Evolutionary conservation across 2,329 filamentous ascomycete genomes (phyloP).

Genomic region (Fusarium fracticaudum): DNA sequence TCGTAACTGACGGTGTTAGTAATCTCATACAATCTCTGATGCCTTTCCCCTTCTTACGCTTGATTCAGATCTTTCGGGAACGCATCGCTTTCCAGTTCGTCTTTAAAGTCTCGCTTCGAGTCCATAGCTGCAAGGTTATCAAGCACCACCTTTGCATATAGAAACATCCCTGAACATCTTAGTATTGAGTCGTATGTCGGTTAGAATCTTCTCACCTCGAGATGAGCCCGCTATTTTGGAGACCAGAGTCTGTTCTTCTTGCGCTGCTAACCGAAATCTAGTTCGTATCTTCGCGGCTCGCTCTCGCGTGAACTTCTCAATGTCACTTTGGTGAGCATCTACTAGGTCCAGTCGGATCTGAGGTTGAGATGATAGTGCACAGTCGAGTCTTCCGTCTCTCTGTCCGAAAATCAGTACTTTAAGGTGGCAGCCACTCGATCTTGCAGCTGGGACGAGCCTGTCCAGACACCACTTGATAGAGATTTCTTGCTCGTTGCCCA

Average conservation of each 20-base stretch:
- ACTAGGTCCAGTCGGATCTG: accelerated
- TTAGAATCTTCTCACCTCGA: neutral
- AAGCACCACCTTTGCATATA: accelerated
- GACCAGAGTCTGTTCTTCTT: accelerated
- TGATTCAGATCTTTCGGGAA: accelerated
- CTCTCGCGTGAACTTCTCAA: accelerated
- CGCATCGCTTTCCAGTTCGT: accelerated
- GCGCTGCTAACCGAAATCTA: accelerated
- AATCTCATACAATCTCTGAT: too few species aligned
- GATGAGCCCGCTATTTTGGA: accelerated
- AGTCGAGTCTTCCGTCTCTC: neutral
- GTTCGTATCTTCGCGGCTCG: accelerated
- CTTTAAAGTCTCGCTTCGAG: neutral
- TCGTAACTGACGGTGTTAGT: accelerated
- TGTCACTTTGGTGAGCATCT: accelerated
- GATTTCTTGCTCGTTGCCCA: accelerated
- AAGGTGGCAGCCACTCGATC: accelerated
- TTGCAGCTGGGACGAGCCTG: accelerated
- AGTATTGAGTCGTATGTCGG: too few species aligned
- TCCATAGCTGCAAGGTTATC: accelerated
- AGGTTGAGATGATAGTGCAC: accelerated
- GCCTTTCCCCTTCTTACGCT: neutral
- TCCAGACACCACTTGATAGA: accelerated
- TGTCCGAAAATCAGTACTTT: neutral
- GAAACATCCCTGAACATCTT: neutral